phyloP scores from a whole-genome alignment of 2,329 filamentous ascomycete genomes.

The Dothiorella sarmentorum region DNA sequence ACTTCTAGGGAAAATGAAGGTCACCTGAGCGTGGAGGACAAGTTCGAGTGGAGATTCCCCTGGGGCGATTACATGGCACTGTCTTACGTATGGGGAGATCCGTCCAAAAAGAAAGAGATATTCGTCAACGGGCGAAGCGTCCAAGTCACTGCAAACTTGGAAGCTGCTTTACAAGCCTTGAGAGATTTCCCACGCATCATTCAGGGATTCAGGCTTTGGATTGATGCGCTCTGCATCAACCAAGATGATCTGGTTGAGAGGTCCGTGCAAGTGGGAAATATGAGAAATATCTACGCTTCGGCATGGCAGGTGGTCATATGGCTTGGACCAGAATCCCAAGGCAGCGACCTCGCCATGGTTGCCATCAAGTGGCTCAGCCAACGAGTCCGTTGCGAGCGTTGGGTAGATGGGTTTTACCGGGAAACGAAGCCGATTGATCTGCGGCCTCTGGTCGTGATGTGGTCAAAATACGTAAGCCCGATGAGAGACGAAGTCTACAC shows the following conservation, averaged over 20 bases:
- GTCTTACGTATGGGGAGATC: neutral
- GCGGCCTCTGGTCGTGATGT: neutral
- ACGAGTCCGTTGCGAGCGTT: neutral
- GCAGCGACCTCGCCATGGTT: neutral
- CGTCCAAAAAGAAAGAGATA: neutral
- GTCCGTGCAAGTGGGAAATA: conserved; percentile 33
- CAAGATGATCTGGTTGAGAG: conserved; percentile 31
- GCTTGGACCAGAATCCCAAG: conserved; percentile 19
- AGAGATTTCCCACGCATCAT: too few relatives aligned
- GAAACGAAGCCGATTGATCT: neutral
- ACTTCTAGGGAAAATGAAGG: too few relatives aligned
- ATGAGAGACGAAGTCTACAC: neutral
- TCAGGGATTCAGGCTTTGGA: too few relatives aligned
- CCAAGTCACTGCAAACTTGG: neutral
- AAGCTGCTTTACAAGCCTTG: too few relatives aligned
- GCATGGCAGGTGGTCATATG: conserved; percentile 23
- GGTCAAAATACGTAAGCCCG: neutral
- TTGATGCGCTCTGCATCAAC: conserved; percentile 32
- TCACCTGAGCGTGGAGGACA: too few relatives aligned
- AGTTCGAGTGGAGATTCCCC: too few relatives aligned
- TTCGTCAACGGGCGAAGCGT: neutral
- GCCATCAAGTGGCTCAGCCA: neutral
- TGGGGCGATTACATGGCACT: neutral
- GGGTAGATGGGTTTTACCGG: neutral
- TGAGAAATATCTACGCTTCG: conserved; percentile 33